Percentiles rank a stretch among this genome's conserved stretches.
These are phyloP conservation scores for Trichodelitschia bisporula DNA, from an alignment of 495 filamentous ascomycete species.

Conservation along the genomic window DNA sequence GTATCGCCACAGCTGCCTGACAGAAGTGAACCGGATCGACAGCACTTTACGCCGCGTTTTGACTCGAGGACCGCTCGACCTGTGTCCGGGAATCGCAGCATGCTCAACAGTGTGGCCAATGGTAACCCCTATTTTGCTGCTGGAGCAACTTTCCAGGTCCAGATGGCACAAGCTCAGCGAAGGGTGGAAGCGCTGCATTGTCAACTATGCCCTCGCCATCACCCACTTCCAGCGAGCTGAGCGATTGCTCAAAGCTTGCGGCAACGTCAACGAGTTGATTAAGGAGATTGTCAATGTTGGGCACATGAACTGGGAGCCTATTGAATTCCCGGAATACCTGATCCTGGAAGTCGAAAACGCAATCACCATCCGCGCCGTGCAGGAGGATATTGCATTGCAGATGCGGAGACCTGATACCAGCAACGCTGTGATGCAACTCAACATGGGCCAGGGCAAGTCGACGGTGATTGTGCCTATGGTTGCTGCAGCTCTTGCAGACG, in stretches of 20 bases:
- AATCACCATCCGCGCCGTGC: conserved; percentile 34
- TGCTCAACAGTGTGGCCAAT: no score
- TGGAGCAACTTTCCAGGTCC: no score
- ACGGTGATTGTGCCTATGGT: conserved; percentile 45
- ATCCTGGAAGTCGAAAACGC: conserved; percentile 39
- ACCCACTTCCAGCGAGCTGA: not conserved
- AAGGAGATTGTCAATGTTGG: no score
- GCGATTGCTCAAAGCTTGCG: not conserved
- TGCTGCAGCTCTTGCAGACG: conserved; percentile 28
- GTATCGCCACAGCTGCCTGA: no score
- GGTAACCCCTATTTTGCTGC: no score
- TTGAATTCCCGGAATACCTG: conserved; percentile 27
- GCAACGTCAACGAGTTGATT: not conserved
- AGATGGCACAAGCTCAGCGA: not conserved
- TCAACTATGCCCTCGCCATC: not conserved
- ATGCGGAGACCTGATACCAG: conserved; percentile 26
- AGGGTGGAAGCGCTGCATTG: not conserved
- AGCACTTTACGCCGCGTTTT: no score
- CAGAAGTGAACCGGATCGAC: no score
- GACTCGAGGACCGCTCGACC: no score
- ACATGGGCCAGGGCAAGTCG: conserved; percentile 57
- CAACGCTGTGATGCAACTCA: conserved; percentile 41
- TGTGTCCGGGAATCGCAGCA: no score
- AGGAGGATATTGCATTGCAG: conserved; percentile 26
- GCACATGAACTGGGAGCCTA: no score